Base-by-base conservation (phyloP, 164 flowering plant species). In the Annona squamosa region DNA sequence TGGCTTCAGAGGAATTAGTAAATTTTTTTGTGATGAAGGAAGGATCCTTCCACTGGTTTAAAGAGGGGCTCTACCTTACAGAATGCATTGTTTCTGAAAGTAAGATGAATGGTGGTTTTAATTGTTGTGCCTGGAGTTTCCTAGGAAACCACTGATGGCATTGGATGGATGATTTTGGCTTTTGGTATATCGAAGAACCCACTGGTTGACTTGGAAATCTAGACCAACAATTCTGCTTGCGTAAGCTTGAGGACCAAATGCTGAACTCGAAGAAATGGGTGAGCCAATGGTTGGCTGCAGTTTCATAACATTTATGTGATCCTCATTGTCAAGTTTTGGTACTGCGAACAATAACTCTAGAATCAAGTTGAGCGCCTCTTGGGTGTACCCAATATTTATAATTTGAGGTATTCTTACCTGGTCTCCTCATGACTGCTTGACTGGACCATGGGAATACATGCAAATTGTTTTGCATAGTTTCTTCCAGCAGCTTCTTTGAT, bases 91-190 rank as follows among this genome's bases (percentile, higher is more conserved):
- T 16, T 52, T 52, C 13, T 16, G 9, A 52, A 52, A 9, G 13
- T 52, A 43, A 19, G 67, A 41, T 64, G 67, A 41, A n/a, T 4
- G 42, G 7, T 12, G 67, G 42, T 64, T 19, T 64, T 13, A 5
- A 64, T 64, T 41, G 12, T 64, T 64, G 45, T 19, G 26, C 67
- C 67, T 64, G 42, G 67, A 64, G 13, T 64, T 41, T 19, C 67
- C 67, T 41, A 10, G 13, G 67, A 64, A 41, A 64, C 67, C 67
- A 64, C 37, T 64, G 67, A 52, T 52, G 59, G 59, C 13, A 52
- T 9, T 52, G 59, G 59, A 52, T 16, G 13, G 59, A 52, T 52
- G 13, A 52, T 52, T 52, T 7, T 48, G 57, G 13, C 59, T 52
- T 52, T 12, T 18, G 67, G 10, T 7, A 64, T 64, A 10, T 64